Conservation (phyloP, 805 yeast species). For the Candida loeiensis region DNA sequence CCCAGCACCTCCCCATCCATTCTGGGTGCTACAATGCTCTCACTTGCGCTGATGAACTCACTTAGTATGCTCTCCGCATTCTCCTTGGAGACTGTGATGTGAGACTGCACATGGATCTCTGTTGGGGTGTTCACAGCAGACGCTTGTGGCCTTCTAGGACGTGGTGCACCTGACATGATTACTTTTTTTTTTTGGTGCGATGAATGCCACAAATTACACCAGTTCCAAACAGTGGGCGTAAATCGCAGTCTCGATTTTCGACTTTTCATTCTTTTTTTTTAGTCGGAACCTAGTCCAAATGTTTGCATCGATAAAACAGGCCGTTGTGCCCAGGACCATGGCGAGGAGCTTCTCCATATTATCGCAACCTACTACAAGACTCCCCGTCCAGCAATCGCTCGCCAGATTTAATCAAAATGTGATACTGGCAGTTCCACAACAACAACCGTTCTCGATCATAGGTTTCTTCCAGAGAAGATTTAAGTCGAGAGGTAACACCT, state of each 20-base stretch:
- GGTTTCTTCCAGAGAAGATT: conserved; percentile 58
- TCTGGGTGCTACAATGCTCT: conserved; percentile 28
- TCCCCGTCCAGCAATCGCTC: conserved; percentile 7
- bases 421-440: conserved; percentile 16
- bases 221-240: background rate
- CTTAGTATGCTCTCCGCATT: conserved; percentile 47
- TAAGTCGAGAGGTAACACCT: conserved; percentile 90
- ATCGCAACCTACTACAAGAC: conserved; percentile 11
- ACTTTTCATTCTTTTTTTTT: conserved; percentile 5
- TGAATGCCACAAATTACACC: conserved; percentile 6
- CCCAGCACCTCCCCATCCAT: conserved; percentile 25
- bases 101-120: conserved; percentile 29
- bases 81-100: conserved; percentile 29
- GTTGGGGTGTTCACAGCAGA: conserved; percentile 50
- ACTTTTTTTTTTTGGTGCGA: conserved; percentile 5
- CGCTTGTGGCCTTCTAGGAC: conserved; percentile 40
- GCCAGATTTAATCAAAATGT: conserved; percentile 15
- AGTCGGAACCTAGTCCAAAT: background rate
- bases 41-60: conserved; percentile 39
- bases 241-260: conserved; percentile 4
- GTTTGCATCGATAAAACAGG: conserved; percentile 5
- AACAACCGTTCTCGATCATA: conserved; percentile 22
- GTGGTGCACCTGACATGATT: conserved; percentile 25
- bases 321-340: conserved; percentile 5
- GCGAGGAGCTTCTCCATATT: conserved; percentile 11